phyloP scores from a whole-genome alignment of 2,329 filamentous ascomycete species.

The Alternaria brassicae region DNA sequence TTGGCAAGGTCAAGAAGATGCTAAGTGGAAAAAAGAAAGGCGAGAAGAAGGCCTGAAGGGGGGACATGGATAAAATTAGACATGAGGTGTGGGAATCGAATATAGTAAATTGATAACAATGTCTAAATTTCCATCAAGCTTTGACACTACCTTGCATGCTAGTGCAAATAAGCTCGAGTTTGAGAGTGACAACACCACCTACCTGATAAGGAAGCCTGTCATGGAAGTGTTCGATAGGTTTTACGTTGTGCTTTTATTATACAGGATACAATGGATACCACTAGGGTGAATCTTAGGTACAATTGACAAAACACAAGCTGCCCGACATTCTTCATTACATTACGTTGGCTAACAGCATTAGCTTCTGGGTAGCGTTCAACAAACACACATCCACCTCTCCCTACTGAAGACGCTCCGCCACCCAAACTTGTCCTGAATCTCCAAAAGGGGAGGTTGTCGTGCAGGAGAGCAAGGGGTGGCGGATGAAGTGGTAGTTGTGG shows the following conservation, averaged over 20 bases:
- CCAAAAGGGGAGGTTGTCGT: slow-evolving; percentile 50
- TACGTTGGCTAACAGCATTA: not conserved
- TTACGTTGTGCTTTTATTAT: not conserved
- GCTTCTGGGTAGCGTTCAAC: too few relatives aligned
- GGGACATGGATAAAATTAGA: not conserved
- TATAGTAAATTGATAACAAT: not conserved
- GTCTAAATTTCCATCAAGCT: not conserved
- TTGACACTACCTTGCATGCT: too few relatives aligned
- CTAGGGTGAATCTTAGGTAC: not conserved
- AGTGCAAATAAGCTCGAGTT: too few relatives aligned
- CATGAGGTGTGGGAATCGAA: not conserved
- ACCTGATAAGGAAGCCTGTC: not conserved
- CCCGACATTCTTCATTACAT: not conserved
- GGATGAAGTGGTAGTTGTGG: not conserved
- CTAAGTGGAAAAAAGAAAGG: slow-evolving; percentile 17
- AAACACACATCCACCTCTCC: not conserved
- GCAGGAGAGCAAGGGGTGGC: slow-evolving; percentile 9
- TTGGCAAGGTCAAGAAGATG: slow-evolving; percentile 22
- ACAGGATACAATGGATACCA: too few relatives aligned
- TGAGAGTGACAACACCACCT: too few relatives aligned
- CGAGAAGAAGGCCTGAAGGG: slow-evolving; percentile 6
- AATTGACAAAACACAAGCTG: not conserved
- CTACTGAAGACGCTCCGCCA: slow-evolving; percentile 50
- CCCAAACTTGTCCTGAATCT: slow-evolving; percentile 64
- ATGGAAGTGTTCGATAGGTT: not conserved